Percentiles rank a stretch among this genome's conserved stretches.
phyloP scores from a whole-genome alignment of 805 yeast genomes.

The Candida ponderosae region DNA sequence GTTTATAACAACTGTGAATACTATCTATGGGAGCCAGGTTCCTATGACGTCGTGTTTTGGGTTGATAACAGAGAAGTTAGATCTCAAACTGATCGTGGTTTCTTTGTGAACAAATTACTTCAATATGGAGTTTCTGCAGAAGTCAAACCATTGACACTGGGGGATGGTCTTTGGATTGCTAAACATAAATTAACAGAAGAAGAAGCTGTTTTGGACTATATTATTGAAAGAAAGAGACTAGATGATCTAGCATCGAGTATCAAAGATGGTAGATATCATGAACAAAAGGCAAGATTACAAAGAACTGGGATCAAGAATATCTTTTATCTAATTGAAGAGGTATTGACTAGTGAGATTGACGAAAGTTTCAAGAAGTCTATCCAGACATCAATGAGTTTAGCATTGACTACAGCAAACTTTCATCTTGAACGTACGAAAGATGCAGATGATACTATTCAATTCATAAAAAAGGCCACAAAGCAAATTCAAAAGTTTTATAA shows the following conservation, averaged over 20 bases:
- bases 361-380: constrained; percentile 53
- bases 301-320: constrained; percentile 61
- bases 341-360: constrained; percentile 34
- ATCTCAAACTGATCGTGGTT: constrained; percentile 60
- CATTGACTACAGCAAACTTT: constrained; percentile 59
- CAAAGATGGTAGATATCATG: constrained; percentile 80
- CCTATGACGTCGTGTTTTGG: constrained; percentile 52
- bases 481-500: constrained; percentile 33
- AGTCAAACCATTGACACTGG: constrained; percentile 58
- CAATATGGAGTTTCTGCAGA: constrained; percentile 42
- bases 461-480: constrained; percentile 41
- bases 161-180: constrained; percentile 91
- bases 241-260: constrained; percentile 82
- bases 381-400: constrained; percentile 67
- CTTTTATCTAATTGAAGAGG: constrained; percentile 77
- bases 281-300: constrained; percentile 73
- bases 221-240: constrained; percentile 84
- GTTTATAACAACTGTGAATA: constrained; percentile 12
- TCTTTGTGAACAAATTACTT: constrained; percentile 49
- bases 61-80: constrained; percentile 81
- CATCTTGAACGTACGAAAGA: constrained; percentile 60
- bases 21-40: constrained; percentile 51
- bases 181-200: constrained; percentile 45
- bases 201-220: constrained; percentile 67
- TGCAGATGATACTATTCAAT: constrained; percentile 67